Evolutionary conservation across 2,329 filamentous ascomycete species (phyloP).

Genomic region (Emericellopsis atlantica): DNA sequence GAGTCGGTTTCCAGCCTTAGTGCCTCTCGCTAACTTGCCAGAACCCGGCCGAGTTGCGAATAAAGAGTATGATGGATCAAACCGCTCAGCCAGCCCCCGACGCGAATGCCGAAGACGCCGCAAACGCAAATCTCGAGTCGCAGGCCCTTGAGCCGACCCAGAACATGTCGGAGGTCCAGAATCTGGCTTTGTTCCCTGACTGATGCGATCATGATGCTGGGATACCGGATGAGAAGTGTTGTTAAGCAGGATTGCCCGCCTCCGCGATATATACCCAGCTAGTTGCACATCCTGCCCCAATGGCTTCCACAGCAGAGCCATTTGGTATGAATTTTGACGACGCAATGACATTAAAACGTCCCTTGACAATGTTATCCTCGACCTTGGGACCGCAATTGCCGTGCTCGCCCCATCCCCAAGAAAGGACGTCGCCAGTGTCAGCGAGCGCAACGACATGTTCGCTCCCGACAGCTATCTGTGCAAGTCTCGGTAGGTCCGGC

Average conservation of each 20-base stretch:
- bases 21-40: slow-evolving; percentile 17
- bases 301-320: slow-evolving; percentile 36
- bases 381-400: slow-evolving; percentile 78
- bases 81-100: slow-evolving; percentile 6
- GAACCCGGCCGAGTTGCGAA: slow-evolving; percentile 29
- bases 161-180: slow-evolving; percentile 53
- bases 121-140: slow-evolving; percentile 11
- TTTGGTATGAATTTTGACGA: slow-evolving; percentile 40
- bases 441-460: slow-evolving; percentile 77
- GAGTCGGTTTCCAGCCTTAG: slow-evolving; percentile 13
- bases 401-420: slow-evolving; percentile 97
- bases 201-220: slow-evolving; percentile 7
- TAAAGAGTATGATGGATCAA: slow-evolving; percentile 21
- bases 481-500: slow-evolving; percentile 40
- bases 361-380: slow-evolving; percentile 53
- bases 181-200: slow-evolving; percentile 28
- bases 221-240: not conserved
- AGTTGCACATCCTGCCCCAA: slow-evolving; percentile 84
- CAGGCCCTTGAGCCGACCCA: slow-evolving; percentile 57
- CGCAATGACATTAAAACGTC: slow-evolving; percentile 54
- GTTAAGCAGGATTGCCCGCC: slow-evolving; percentile 1
- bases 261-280: slow-evolving; percentile 55
- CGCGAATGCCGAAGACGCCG: slow-evolving; percentile 8
- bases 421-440: slow-evolving; percentile 50
- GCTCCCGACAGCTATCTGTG: slow-evolving; percentile 67